Evolutionary conservation across 345 rosid species (phyloP), one percentile per base, ranked within the genome.

Genomic region (Nasturtium officinale): DNA sequence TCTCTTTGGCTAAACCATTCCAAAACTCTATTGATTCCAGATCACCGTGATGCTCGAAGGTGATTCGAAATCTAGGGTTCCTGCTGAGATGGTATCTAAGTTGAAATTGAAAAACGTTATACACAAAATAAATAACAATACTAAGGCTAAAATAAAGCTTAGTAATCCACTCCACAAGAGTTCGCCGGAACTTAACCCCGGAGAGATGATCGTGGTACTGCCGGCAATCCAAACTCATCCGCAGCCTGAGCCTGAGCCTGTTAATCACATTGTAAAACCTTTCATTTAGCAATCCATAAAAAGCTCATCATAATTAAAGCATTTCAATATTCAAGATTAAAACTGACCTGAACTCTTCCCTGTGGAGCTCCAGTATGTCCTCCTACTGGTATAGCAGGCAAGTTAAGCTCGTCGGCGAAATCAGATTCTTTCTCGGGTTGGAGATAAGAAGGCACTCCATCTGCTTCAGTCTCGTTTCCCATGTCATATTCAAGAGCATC

Each of bases 401-500:
- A 78, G 84, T 80, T 85, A 53, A 95, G 88, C 65, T 92, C 98
- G 5, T 83, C 26, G 32, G 86, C 90, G 63, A 78, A 66, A 78
- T 91, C 93, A 25, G 88, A 78, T 73, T 90, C 93, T 72, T 78
- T 86, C 33, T 93, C 97, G 9, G 98, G 93, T 82, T 92, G 98
- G 75, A 95, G 89, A 81, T 95, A 92, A 54, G 98, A 90, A 64
- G 99, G 98, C 68, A 92, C 79, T 21, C 89, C 97, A 53, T 84
- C 88, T 12, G 84, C 78, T 84, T 95, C 97, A 5, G 86, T 82
- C 73, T 91, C 99, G 80, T 78, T 72, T 73, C 96, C 98, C 99
- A 95, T 91, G 76, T 91, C 99, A 52, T 89, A 91, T 82, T 95
- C 98, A 75, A 91, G 73, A 33, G 94, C 99, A 75, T 91, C 98